Base-by-base conservation (phyloP, 805 yeast genomes). In the Martiniozyma abietophila region DNA sequence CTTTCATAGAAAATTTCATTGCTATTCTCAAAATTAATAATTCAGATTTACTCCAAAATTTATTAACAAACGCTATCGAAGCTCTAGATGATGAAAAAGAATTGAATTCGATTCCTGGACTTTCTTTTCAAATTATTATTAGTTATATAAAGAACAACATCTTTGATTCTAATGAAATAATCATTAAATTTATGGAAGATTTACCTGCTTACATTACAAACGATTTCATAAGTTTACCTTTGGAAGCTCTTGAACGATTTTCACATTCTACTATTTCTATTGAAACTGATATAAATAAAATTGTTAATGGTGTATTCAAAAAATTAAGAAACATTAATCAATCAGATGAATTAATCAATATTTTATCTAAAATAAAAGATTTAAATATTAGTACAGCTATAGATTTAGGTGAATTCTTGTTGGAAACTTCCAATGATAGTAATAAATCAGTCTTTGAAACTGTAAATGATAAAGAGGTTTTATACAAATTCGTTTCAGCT, bases 171-270 rank as follows among this genome's bases (percentile, higher is more conserved):
- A 18, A 38, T 3, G 39, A 51, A 0, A 48, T 50, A n/a, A 48
- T 74, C 1, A 43, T 48, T 0, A 46, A 48, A 3, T 55, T 67
- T 27, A 40, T 68, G 12, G 44, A 45, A 14, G 55, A 54, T 11
- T 12, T 70, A 6, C 62, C 67, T 4, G 44, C 49, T 2, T 50
- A 51, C 40, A 39, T 66, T 5, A 52, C 60, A 1, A 45, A 53
- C 5, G 29, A 38, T 1, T 51, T 53, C 12, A 45, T 56, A 31
- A 61, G 56, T 4, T 29, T 34, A 8, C 61, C 65, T 2, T 42
- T 67, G 10, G 32, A 42, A 2, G 40, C 66, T 4, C 35, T 70
- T 27, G 41, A 49, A 2, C 34, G 45, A 6, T 64, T 59, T 20
- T 32, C 46, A 4, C 41, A 37, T 5, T 47, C 53, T 0, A 24